These are phyloP conservation scores for Ilyonectria mors-panacis DNA, from an alignment of 2,329 filamentous ascomycete genomes.

Conservation along the genomic window DNA sequence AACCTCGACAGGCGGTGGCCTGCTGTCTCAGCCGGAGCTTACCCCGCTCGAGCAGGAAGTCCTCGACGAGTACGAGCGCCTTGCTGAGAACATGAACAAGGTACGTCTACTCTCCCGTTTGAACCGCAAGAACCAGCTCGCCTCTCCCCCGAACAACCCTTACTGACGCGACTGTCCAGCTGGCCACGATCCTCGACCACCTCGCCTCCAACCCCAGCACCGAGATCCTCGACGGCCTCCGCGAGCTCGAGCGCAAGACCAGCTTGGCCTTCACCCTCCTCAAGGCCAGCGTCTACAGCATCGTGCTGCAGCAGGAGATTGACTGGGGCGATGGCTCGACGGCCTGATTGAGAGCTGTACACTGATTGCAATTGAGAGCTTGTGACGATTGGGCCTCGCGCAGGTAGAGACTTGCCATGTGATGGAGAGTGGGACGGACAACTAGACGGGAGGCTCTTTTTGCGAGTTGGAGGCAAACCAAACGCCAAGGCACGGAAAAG, in stretches of 20 bases:
- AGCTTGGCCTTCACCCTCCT: conserved; percentile 94
- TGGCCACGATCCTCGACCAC: conserved; percentile 72
- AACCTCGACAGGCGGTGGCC: conserved; percentile 37
- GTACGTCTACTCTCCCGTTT: conserved; percentile 62
- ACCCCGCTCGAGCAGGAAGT: conserved; percentile 92
- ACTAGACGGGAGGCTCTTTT: neutral
- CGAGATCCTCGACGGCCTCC: conserved; percentile 87
- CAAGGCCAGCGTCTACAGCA: conserved; percentile 98
- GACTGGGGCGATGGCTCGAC: conserved; percentile 73
- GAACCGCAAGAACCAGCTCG: neutral
- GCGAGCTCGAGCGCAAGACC: conserved; percentile 93
- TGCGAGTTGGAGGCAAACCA: neutral
- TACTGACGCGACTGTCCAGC: conserved; percentile 55
- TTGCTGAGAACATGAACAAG: conserved; percentile 92
- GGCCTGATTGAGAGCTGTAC: conserved; percentile 48
- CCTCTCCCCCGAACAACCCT: neutral
- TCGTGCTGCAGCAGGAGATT: conserved; percentile 98
- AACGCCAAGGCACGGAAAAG: neutral
- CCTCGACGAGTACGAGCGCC: conserved; percentile 90
- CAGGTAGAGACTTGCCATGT: neutral
- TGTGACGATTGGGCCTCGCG: too few species aligned
- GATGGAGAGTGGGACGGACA: neutral
- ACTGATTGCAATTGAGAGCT: conserved; percentile 24
- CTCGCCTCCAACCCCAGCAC: conserved; percentile 81
- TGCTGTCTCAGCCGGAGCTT: conserved; percentile 69